Evolutionary conservation across 2,329 filamentous ascomycete genomes (phyloP), one percentile per base, ranked within the genome.

Genomic region (Cladosporium sp.): DNA sequence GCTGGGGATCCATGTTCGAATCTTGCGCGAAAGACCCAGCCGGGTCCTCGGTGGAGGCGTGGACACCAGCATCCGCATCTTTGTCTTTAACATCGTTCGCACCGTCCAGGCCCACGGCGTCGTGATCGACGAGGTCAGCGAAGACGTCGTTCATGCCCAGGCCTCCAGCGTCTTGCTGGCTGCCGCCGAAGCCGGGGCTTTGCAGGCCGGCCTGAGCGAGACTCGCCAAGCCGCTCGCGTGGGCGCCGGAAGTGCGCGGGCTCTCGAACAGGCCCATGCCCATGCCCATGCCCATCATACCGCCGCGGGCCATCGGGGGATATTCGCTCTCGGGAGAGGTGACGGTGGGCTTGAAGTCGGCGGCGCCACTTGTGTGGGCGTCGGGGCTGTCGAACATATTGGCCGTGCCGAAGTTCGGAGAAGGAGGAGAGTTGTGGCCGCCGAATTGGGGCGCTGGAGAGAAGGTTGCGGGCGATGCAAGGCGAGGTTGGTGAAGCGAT

Each of bases 91-190:
- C 50, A 14, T 63, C 62, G 28, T 54, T 54, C 5, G 54, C 38
- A 28, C 60, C 59, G 32, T 64, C 61, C 6, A 61, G 55, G 28
- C 56, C 59, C 9, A 54, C 43, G 13, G 60, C 58, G 16, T 66
- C 61, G 13, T 65, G 59, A 37, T 65, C 61, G 41, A 69, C 65
- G 41, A 70, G 59, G 38, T 70, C 67, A 8, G 63, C 65, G 56
- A 70, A 70, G 37, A 68, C 64, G 28, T 53, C 50, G 33, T 59
- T 65, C 35, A 67, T 66, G 49, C 67, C 63, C 45, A 61, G 59
- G 18, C 58, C 61, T 9, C 58, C 59, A 19, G 58, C 60, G 22
- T 60, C 64, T 40, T 63, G 63, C 43, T 66, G 62, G 46, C 60
- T 64, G 33, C 61, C 64, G 8, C 61, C 63, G 43, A 66, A 66